Conservation (phyloP, 139 green algal genomes). For the Marvania coccoides region DNA sequence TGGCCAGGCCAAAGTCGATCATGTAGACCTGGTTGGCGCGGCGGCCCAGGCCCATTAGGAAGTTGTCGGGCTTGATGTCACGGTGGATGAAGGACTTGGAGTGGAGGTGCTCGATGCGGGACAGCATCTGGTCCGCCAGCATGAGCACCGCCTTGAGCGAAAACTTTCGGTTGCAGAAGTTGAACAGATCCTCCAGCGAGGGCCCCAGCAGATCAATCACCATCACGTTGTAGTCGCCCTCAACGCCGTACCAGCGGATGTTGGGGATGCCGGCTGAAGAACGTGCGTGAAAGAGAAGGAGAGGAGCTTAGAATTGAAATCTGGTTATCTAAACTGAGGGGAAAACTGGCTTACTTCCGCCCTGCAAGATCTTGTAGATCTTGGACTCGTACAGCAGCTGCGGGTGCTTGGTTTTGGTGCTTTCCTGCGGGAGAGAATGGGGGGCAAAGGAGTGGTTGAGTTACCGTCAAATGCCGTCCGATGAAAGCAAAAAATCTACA, state of each 20-base stretch:
- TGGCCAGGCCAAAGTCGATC: constrained; percentile 99
- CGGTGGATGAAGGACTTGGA: constrained; percentile 97
- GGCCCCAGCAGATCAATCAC: constrained; percentile 97
- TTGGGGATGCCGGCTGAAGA: constrained; percentile 94
- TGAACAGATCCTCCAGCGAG: constrained; percentile 97
- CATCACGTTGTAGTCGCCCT: constrained; percentile 99
- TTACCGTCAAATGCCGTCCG: too few species aligned
- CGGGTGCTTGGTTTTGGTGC: constrained; percentile 78
- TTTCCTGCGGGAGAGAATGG: constrained; percentile 56
- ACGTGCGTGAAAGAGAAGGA: not conserved
- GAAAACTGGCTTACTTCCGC: constrained; percentile 59
- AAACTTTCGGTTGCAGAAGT: constrained; percentile 99
- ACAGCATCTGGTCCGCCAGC: constrained; percentile 97
- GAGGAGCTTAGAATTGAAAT: not conserved
- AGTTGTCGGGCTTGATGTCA: constrained; percentile 99
- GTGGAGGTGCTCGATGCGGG: constrained; percentile 96
- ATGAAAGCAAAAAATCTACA: too few species aligned
- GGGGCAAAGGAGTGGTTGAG: too few species aligned
- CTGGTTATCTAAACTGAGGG: too few species aligned
- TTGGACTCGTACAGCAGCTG: constrained; percentile 95
- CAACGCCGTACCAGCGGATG: constrained; percentile 96
- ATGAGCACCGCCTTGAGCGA: constrained; percentile 97
- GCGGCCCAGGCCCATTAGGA: constrained; percentile 97
- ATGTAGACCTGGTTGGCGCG: constrained; percentile 98
- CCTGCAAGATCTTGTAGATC: constrained; percentile 92